Percentiles rank a stretch among this genome's conserved stretches.
These are phyloP conservation scores for Fusarium brachygibbosum DNA, from an alignment of 2,329 filamentous ascomycete genomes.

Conservation along the genomic window DNA sequence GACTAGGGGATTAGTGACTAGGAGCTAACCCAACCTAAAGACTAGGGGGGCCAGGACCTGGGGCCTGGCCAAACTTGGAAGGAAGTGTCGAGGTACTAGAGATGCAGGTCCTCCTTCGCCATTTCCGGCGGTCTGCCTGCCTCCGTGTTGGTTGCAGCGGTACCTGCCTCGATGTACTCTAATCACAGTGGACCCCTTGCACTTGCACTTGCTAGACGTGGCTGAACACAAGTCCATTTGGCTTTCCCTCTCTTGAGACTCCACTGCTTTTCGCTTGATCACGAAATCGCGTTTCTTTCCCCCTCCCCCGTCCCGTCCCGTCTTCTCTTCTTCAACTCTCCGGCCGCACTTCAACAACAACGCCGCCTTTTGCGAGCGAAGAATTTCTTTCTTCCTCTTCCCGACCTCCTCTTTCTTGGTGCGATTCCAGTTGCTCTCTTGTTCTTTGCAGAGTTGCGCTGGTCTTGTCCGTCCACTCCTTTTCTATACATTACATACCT, in stretches of 20 bases:
- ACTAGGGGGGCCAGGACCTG: slow-evolving; percentile 22
- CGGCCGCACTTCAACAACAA: slow-evolving; percentile 41
- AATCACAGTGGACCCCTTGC: slow-evolving; percentile 45
- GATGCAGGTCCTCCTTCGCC: slow-evolving; percentile 39
- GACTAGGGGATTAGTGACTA: slow-evolving; percentile 26
- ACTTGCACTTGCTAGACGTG: slow-evolving; percentile 39
- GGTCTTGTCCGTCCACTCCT: slow-evolving; percentile 73
- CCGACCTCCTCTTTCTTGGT: slow-evolving; percentile 57
- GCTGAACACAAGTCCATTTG: slow-evolving; percentile 48
- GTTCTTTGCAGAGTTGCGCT: slow-evolving; percentile 62
- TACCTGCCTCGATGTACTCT: slow-evolving; percentile 36
- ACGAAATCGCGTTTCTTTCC: slow-evolving; percentile 48
- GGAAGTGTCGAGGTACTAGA: slow-evolving; percentile 39
- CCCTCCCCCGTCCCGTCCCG: slow-evolving; percentile 45
- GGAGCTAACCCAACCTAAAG: slow-evolving; percentile 22
- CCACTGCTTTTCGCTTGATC: slow-evolving; percentile 43
- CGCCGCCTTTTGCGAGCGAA: slow-evolving; percentile 49
- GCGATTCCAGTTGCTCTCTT: slow-evolving; percentile 69
- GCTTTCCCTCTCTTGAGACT: slow-evolving; percentile 42
- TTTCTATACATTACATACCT: slow-evolving; percentile 51
- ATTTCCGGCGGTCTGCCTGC: slow-evolving; percentile 36
- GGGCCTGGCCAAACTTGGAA: slow-evolving; percentile 36
- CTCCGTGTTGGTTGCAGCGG: slow-evolving; percentile 35
- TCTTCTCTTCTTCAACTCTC: slow-evolving; percentile 47
- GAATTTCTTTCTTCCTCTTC: slow-evolving; percentile 47